These are phyloP conservation scores for Saitozyma podzolica DNA, from an alignment of 768 basidiomycete species.

Conservation along the genomic window DNA sequence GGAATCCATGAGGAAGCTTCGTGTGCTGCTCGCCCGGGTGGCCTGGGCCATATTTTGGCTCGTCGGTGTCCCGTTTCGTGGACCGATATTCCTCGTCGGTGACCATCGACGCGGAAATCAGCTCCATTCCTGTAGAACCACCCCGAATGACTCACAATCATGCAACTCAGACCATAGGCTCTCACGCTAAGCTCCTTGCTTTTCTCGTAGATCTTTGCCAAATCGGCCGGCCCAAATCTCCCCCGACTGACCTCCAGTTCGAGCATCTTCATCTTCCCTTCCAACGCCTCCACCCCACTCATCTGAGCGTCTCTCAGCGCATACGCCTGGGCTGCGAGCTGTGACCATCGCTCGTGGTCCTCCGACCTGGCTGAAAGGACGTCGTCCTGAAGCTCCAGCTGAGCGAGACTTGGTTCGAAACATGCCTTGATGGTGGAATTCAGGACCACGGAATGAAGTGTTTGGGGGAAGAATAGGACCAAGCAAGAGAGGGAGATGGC, in stretches of 20 bases:
- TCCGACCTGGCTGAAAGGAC: constrained; percentile 31
- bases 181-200: constrained; percentile 35
- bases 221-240: constrained; percentile 41
- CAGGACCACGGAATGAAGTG: constrained; percentile 55
- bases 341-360: constrained; percentile 33
- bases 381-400: constrained; percentile 43
- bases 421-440: constrained; percentile 38
- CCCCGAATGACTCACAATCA: constrained; percentile 34
- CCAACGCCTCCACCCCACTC: constrained; percentile 28
- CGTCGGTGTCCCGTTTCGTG: neutral
- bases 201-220: constrained; percentile 39
- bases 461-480: constrained; percentile 60
- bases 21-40: neutral
- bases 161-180: constrained; percentile 33
- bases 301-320: constrained; percentile 30
- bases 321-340: constrained; percentile 25
- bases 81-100: neutral
- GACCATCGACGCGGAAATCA: neutral
- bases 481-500: constrained; percentile 59
- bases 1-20: constrained; percentile 1
- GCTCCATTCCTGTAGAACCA: no score
- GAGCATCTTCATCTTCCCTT: constrained; percentile 37
- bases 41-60: neutral
- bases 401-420: constrained; percentile 34
- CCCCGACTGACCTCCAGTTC: constrained; percentile 50